Conservation (phyloP, 169 alveolate species). For the Fabrea salina region DNA sequence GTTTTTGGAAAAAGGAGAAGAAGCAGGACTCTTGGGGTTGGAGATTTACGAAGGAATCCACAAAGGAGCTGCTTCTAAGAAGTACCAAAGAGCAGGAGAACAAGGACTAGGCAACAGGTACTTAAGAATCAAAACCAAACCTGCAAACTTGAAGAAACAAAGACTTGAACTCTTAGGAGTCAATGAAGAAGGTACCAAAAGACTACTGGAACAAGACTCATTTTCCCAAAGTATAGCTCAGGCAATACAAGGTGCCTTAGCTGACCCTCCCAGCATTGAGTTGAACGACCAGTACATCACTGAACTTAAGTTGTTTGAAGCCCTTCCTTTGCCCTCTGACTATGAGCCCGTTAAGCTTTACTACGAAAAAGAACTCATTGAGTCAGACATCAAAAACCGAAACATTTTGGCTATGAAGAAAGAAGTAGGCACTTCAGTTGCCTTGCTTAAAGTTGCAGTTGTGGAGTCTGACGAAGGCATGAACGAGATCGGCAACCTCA, state of each 20-base stretch:
- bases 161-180: neutral
- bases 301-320: neutral
- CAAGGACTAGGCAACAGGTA: slow-evolving; percentile 2
- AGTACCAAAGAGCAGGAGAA: neutral
- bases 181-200: too few species aligned
- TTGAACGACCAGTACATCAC: neutral
- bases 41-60: neutral
- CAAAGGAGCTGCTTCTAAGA: neutral
- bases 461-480: neutral
- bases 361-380: neutral
- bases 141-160: neutral
- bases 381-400: neutral
- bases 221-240: too few species aligned
- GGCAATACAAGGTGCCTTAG: too few species aligned
- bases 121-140: neutral
- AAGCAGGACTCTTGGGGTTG: neutral
- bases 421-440: neutral
- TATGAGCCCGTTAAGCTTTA: neutral
- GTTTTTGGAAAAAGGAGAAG: neutral
- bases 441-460: neutral
- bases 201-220: too few species aligned
- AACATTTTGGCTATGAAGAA: neutral
- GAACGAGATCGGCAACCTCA: neutral
- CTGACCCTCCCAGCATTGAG: too few species aligned
- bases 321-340: neutral